phyloP scores from a whole-genome alignment of 2,329 filamentous ascomycete species.

The Stagonosporopsis chrysanthemi region DNA sequence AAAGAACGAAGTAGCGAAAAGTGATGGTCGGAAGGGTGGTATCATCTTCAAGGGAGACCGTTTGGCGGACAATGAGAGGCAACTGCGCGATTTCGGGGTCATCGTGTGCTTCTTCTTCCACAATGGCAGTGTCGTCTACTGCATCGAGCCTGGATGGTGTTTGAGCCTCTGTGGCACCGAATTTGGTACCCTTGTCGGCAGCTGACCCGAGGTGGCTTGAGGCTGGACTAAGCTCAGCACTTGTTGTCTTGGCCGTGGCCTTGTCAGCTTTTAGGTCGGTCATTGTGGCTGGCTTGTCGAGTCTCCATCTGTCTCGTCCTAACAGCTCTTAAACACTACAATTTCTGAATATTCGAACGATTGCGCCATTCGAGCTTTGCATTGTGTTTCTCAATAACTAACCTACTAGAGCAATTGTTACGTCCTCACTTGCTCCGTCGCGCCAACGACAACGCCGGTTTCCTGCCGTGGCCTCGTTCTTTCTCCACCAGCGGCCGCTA shows the following conservation, averaged over 20 bases:
- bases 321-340: slow-evolving; percentile 7
- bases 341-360: neutral
- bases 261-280: slow-evolving; percentile 21
- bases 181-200: slow-evolving; percentile 3
- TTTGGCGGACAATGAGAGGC: slow-evolving; percentile 62
- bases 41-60: slow-evolving; percentile 66
- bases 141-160: slow-evolving; percentile 7
- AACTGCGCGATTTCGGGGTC: slow-evolving; percentile 54
- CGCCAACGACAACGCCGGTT: slow-evolving; percentile 10
- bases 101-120: slow-evolving; percentile 31
- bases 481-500: slow-evolving; percentile 14
- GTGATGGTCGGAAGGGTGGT: slow-evolving; percentile 64
- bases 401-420: slow-evolving; percentile 10
- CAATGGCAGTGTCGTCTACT: slow-evolving; percentile 16
- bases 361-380: slow-evolving; percentile 21
- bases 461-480: neutral
- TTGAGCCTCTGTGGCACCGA: slow-evolving; percentile 11
- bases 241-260: slow-evolving; percentile 22
- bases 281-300: slow-evolving; percentile 14
- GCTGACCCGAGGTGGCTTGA: slow-evolving; percentile 14
- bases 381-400: slow-evolving; percentile 12
- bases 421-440: slow-evolving; percentile 9
- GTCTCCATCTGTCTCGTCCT: neutral
- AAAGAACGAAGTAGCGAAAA: slow-evolving; percentile 66
- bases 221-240: slow-evolving; percentile 21